These are phyloP conservation scores for Fusarium lyarnte DNA, from an alignment of 2,329 filamentous ascomycete genomes.

Conservation along the genomic window DNA sequence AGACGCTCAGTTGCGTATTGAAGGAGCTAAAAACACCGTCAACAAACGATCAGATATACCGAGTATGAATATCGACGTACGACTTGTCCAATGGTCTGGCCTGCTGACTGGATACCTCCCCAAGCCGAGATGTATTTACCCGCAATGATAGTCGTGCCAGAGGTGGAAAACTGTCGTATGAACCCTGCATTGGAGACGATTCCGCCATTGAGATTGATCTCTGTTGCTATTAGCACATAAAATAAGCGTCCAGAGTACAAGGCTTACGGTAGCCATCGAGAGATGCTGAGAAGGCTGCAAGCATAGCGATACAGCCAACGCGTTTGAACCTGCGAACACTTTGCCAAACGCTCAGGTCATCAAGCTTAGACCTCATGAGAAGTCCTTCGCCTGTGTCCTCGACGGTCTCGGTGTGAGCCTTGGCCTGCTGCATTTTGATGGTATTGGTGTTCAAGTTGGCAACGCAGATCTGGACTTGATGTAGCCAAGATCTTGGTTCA, in stretches of 20 bases:
- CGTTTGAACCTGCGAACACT: neutral
- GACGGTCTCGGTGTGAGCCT: neutral
- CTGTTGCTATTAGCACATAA: neutral
- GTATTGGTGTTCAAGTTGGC: neutral
- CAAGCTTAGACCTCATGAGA: neutral
- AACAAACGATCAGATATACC: fast-evolving
- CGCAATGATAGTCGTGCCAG: neutral
- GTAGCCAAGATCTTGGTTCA: neutral
- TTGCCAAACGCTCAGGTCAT: neutral
- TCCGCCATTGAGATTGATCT: neutral
- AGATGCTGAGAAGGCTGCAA: neutral
- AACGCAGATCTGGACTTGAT: neutral
- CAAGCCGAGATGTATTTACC: neutral
- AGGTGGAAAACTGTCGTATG: neutral
- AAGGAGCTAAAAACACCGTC: neutral
- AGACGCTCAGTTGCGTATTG: neutral
- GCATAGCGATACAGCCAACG: neutral
- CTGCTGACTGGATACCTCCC: neutral
- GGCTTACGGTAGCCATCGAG: neutral
- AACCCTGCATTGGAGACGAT: neutral
- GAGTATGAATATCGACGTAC: neutral
- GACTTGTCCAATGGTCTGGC: neutral
- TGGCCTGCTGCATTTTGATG: neutral
- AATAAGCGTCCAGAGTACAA: fast-evolving
- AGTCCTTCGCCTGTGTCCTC: neutral